Evolutionary conservation across 768 basidiomycete genomes (phyloP).

Genomic region (Naematelia aurantialba): DNA sequence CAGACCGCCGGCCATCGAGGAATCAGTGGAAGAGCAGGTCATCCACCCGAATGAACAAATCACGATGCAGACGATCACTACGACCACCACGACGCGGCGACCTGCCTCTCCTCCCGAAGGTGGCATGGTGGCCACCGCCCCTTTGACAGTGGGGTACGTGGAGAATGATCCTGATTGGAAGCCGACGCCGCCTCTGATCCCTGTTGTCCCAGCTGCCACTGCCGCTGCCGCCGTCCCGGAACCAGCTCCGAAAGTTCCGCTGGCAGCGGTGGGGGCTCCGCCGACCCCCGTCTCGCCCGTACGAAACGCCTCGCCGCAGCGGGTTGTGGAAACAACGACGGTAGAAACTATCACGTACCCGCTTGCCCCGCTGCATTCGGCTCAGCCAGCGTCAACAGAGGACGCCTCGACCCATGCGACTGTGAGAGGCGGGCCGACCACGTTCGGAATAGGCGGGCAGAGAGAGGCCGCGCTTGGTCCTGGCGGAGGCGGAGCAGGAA

Average conservation of each 20-base stretch:
- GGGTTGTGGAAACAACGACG: conserved; percentile 1
- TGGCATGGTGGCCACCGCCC: neutral
- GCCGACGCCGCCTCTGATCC: neutral
- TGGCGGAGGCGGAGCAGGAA: neutral
- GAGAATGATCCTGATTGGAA: conserved; percentile 3
- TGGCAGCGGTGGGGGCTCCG: too few species aligned
- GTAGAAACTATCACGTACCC: conserved; percentile 3
- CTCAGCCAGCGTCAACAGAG: neutral
- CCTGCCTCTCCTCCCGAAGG: neutral
- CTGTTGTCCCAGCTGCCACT: too few species aligned
- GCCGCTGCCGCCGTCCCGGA: too few species aligned
- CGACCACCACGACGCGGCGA: conserved; percentile 4
- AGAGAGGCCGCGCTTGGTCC: neutral
- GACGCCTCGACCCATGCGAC: neutral
- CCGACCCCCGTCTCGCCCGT: neutral
- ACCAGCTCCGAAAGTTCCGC: too few species aligned
- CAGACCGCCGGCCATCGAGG: neutral
- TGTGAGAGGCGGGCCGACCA: neutral
- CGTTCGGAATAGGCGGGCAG: neutral
- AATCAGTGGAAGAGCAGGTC: conserved; percentile 1
- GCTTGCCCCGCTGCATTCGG: neutral
- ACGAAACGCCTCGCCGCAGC: neutral
- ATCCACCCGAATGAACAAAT: neutral
- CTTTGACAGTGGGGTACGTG: neutral
- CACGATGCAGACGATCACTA: neutral